Evolutionary conservation across 2,329 filamentous ascomycete species (phyloP), one percentile per base, ranked within the genome.

Genomic region (Cladosporium sp.): DNA sequence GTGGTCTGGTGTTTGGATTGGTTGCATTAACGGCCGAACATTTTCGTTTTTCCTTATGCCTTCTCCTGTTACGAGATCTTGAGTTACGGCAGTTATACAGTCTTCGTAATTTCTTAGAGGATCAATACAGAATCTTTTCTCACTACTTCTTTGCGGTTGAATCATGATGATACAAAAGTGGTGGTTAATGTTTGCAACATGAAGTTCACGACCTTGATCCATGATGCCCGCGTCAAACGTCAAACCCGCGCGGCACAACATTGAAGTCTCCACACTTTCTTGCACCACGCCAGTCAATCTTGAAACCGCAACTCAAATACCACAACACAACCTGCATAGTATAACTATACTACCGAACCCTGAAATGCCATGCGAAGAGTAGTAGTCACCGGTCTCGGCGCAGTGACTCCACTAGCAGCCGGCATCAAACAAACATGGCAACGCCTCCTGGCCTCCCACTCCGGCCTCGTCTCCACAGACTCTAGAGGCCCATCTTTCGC

Each of bases 361-460:
- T 36, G 47, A 37, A 25, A 76, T 75, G 75, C 72, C 61, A 79
- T 79, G 77, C 74, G 77, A 71, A 73, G 73, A 67, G 77, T 79
- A 60, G 77, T 79, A 58, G 72, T 80, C 58, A 80, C 77, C 62
- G 77, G 77, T 45, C 68, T 80, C 36, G 77, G 77, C 53, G 73
- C 77, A 49, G 72, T 80, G 42, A 80, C 77, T 66, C 71, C 71
- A 17, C 66, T 73, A 3, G 71, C 66, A 42, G 70, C 70, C 20
- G 70, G 71, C 58, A 62, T 89, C 62, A 84, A 83, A 63, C 84
- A 78, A 57, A 90, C 90, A 60, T 99, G 94, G 94, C 81, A 77
- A 60, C 87, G 89, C 54, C 83, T 99, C 40, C 73, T 97, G 28
- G 85, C 89, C 40, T 86, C 90, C 44, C 80, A 92, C 37, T 91